Conservation (phyloP, 805 yeast species). For the Wickerhamomyces sydowiorum region DNA sequence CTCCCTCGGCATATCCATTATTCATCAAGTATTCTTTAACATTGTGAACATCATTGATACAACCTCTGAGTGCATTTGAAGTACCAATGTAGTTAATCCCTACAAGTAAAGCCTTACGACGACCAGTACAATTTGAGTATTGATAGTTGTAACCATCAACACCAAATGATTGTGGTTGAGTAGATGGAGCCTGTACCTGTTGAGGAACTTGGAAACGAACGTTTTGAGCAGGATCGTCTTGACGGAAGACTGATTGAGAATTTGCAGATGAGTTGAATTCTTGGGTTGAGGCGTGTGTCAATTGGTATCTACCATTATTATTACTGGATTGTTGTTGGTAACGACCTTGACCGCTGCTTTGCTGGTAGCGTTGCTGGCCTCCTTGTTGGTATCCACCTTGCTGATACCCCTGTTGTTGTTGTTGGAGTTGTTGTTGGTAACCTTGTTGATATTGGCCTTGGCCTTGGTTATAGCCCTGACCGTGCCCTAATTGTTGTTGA, state of each 20-base stretch:
- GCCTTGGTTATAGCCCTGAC: background rate
- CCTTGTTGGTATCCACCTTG: background rate
- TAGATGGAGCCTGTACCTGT: conserved; percentile 9
- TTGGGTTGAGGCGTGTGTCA: conserved; percentile 7
- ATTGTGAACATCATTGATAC: conserved; percentile 71
- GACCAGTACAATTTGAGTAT: conserved; percentile 68
- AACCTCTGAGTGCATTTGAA: conserved; percentile 58
- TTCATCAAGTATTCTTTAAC: conserved; percentile 33
- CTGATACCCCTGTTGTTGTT: background rate
- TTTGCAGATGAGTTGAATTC: conserved; percentile 10
- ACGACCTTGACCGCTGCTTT: conserved; percentile 3
- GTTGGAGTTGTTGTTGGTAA: background rate
- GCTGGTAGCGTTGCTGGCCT: conserved; percentile 4
- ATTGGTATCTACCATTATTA: too few relatives aligned
- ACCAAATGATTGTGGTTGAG: conserved; percentile 15
- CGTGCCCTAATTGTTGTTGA: background rate
- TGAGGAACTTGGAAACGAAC: conserved; percentile 2
- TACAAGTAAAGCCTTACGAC: conserved; percentile 65
- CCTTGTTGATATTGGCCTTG: background rate
- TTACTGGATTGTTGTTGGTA: too few relatives aligned
- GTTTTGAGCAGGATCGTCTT: conserved; percentile 4
- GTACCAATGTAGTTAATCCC: conserved; percentile 78
- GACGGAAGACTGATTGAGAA: conserved; percentile 11
- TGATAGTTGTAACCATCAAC: conserved; percentile 32
- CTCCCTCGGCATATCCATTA: conserved; percentile 45